phyloP scores from a whole-genome alignment of 768 basidiomycete genomes.

The Phylloporus sp. region DNA sequence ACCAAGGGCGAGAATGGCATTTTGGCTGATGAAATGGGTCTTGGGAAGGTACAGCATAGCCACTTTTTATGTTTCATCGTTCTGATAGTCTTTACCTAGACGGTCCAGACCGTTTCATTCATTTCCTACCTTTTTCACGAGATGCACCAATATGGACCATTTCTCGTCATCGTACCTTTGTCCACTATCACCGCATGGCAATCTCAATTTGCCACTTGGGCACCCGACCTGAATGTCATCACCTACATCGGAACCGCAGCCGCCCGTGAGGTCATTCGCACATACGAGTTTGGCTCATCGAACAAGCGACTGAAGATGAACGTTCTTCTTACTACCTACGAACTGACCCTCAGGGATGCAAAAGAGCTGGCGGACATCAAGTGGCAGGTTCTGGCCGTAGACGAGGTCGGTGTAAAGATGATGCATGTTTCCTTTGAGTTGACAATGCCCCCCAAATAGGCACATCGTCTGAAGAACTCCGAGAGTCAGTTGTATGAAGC shows the following conservation, averaged over 20 bases:
- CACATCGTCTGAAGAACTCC: conserved; percentile 96
- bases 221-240: conserved; percentile 94
- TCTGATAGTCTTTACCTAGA: conserved; percentile 41
- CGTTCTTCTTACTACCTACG: conserved; percentile 94
- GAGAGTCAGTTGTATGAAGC: conserved; percentile 97
- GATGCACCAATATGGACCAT: conserved; percentile 90
- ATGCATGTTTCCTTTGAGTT: conserved; percentile 4
- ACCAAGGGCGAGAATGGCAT: conserved; percentile 93
- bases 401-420: conserved; percentile 59
- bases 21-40: conserved; percentile 98
- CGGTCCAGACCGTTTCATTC: conserved; percentile 94
- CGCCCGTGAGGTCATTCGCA: conserved; percentile 87
- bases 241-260: conserved; percentile 89
- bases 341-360: conserved; percentile 85
- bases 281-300: conserved; percentile 86
- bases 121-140: conserved; percentile 93
- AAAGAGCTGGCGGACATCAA: conserved; percentile 89
- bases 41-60: conserved; percentile 70
- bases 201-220: conserved; percentile 89
- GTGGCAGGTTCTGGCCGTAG: conserved; percentile 95
- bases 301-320: conserved; percentile 94
- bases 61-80: conserved; percentile 3
- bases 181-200: conserved; percentile 99
- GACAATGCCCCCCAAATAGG: conserved; percentile 41
- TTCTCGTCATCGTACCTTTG: conserved; percentile 94